These are phyloP conservation scores for Lonicera japonica DNA, from an alignment of 129 eudicot genomes.

Conservation along the genomic window DNA sequence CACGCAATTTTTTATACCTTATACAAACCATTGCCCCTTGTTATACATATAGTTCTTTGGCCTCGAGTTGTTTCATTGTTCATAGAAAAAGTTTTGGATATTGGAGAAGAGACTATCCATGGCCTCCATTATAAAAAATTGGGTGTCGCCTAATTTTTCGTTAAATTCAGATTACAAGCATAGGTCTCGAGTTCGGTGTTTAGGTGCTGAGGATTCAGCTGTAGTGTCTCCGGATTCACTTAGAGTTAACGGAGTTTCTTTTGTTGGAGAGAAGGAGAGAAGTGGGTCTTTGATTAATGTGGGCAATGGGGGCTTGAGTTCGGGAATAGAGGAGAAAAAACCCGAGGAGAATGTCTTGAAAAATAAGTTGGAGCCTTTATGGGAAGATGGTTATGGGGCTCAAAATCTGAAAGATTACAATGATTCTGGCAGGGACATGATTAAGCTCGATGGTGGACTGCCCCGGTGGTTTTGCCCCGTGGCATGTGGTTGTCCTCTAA, in stretches of 20 bases:
- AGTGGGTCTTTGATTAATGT: too few relatives aligned
- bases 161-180: conserved; percentile 22
- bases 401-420: conserved; percentile 76
- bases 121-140: conserved; percentile 19
- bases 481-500: conserved; percentile 53
- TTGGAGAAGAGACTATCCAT: not conserved
- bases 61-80: too few relatives aligned
- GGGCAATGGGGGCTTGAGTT: too few relatives aligned
- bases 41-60: too few relatives aligned
- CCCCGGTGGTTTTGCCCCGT: conserved; percentile 91
- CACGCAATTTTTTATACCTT: too few relatives aligned
- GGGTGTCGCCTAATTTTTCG: conserved; percentile 32
- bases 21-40: too few relatives aligned
- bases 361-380: conserved; percentile 50
- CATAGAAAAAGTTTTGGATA: too few relatives aligned
- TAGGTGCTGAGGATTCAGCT: too few relatives aligned
- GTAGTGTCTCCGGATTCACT: conserved; percentile 17
- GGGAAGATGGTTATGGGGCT: conserved; percentile 95
- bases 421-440: conserved; percentile 54
- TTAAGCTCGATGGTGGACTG: conserved; percentile 83
- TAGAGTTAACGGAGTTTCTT: conserved; percentile 38
- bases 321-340: too few relatives aligned
- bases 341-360: too few relatives aligned
- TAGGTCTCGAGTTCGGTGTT: conserved; percentile 29
- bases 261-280: conserved; percentile 27